Conservation (phyloP, 331 rosid genomes). For the Cucumis variabilis region DNA sequence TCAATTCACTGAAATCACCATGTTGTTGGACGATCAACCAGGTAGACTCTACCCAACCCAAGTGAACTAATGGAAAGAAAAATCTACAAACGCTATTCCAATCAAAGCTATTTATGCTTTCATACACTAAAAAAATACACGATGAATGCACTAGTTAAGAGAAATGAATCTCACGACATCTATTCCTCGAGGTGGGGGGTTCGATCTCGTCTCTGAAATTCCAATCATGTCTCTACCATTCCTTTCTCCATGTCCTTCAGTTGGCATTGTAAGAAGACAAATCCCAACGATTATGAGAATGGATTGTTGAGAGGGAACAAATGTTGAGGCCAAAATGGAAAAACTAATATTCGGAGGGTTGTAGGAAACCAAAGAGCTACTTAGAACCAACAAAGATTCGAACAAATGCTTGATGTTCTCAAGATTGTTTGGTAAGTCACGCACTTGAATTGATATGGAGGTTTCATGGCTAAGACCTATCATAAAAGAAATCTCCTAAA, state of each 20-base stretch:
- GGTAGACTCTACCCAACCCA: neutral
- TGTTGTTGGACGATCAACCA: too few relatives aligned
- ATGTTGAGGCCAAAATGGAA: neutral
- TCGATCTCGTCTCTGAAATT: neutral
- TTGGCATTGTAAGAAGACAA: neutral
- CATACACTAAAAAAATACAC: neutral
- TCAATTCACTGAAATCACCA: too few relatives aligned
- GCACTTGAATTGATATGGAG: neutral
- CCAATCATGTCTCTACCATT: neutral
- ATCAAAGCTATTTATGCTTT: neutral
- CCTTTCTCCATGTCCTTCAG: neutral
- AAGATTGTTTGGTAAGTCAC: neutral
- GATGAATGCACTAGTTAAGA: neutral
- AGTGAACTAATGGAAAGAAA: neutral
- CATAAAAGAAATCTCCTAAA: neutral
- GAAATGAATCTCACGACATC: neutral
- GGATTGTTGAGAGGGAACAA: neutral
- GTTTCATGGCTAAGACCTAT: neutral
- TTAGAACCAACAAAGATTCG: neutral
- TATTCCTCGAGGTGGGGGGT: neutral
- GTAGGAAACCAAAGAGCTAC: neutral
- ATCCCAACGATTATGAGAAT: neutral
- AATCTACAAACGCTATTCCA: neutral
- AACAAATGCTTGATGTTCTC: neutral
- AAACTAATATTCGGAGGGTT: neutral